Percentiles rank a stretch among this genome's conserved stretches.
phyloP scores from a whole-genome alignment of 768 basidiomycete genomes.

The Tylopilus sp. region DNA sequence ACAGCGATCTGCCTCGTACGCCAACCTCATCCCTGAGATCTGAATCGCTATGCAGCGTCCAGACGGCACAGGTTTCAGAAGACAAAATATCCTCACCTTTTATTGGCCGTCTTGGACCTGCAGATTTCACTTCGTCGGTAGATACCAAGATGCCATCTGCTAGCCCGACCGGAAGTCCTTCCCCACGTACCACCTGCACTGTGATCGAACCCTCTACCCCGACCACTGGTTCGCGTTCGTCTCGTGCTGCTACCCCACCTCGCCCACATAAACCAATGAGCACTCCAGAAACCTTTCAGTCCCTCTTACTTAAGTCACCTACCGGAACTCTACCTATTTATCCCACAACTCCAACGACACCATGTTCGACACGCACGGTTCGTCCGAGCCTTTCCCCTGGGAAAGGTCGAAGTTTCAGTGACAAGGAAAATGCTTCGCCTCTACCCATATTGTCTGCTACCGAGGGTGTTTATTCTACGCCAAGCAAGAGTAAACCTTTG shows the following conservation, averaged over 20 bases:
- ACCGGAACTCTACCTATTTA: slow-evolving; percentile 25
- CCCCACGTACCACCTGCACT: background rate
- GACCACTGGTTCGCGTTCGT: slow-evolving; percentile 11
- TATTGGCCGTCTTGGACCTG: slow-evolving; percentile 28
- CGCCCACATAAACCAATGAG: slow-evolving; percentile 36
- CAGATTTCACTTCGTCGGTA: slow-evolving; percentile 18
- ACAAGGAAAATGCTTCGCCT: slow-evolving; percentile 66
- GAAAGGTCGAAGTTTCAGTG: slow-evolving; percentile 34
- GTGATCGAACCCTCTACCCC: slow-evolving; percentile 30
- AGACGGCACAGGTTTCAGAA: background rate
- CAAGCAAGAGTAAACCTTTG: slow-evolving; percentile 21
- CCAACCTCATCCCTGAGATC: slow-evolving; percentile 10
- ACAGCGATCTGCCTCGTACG: slow-evolving; percentile 3
- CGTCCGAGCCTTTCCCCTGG: slow-evolving; percentile 32
- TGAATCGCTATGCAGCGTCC: slow-evolving; percentile 3
- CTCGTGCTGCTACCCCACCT: slow-evolving; percentile 31
- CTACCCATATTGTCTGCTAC: slow-evolving; percentile 34
- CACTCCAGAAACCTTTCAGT: slow-evolving; percentile 32
- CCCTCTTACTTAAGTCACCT: slow-evolving; percentile 27
- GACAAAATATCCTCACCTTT: slow-evolving; percentile 15
- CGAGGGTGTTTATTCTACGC: slow-evolving; percentile 44
- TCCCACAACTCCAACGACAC: slow-evolving; percentile 31
- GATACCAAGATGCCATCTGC: slow-evolving; percentile 2
- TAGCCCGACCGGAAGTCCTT: slow-evolving; percentile 2
- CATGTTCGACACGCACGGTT: slow-evolving; percentile 23